Base-by-base conservation (phyloP, 177 flowering plant genomes). In the Vitis hybrid region DNA sequence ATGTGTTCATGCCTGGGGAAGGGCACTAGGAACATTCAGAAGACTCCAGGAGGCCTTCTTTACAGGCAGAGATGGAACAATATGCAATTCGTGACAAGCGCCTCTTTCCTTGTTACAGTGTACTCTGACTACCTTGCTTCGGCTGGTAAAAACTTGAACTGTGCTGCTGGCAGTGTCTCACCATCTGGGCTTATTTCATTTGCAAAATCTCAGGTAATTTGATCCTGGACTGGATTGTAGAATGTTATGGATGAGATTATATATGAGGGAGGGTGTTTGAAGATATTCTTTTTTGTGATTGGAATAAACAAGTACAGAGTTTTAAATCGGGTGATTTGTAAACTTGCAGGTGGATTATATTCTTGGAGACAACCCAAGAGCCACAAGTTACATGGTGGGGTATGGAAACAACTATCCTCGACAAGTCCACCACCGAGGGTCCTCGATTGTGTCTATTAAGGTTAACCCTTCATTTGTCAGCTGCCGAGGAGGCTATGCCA, bases 371-470 rank as follows among this genome's bases (percentile, higher is more conserved):
- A 92, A 94, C 76, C 99, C 98, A 4, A 86, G 95, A 72, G 91
- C 89, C 0, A 91, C 94, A 11, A 93, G 98, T 71, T 96, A 93
- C 83, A 88, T 96, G 98, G 97, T 96, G 15, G 98, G 98, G 2
- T 96, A 91, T 62, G 99, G 99, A 30, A 86, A 65, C 88, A 90
- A 87, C 80, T 95, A 77, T 72, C 98, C 99, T 18, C 19, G 57
- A 48, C 91, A 85, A 77, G 91, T 87, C 66, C 99, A 95, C 76
- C 99, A 95, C 82, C 74, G 98, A 27, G 99, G 70, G 7, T 83
- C 98, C 3, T 95, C 99, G 0, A 95, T 95, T 52, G 94, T 91
- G 21, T 94, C 97, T 61, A 60, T 75, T 69, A 90, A 91, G 81
- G 87, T 74, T 8, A 70, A 89, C 56, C 72, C 88, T 11, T 52